These are phyloP conservation scores for Corynespora cassiicola DNA, from an alignment of 2,329 filamentous ascomycete species.

Conservation along the genomic window DNA sequence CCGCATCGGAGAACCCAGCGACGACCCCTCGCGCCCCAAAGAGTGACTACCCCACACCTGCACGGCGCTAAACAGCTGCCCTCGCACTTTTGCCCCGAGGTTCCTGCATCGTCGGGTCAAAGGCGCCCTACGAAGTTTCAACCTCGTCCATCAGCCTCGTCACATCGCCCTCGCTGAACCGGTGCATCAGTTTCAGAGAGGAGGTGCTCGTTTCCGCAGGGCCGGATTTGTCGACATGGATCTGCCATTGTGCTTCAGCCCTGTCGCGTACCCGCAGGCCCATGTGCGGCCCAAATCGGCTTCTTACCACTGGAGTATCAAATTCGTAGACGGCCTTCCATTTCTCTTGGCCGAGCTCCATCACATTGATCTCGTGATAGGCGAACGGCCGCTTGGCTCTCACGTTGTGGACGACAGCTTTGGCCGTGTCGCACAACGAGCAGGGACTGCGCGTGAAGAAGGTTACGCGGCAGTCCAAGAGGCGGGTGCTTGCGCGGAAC, in stretches of 20 bases:
- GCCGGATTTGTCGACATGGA: constrained; percentile 67
- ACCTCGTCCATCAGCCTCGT: constrained; percentile 70
- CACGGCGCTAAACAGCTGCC: constrained; percentile 5
- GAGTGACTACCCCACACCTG: constrained; percentile 15
- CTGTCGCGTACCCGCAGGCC: too few relatives aligned
- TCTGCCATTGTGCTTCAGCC: too few relatives aligned
- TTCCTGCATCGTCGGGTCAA: constrained; percentile 3
- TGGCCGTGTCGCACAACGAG: constrained; percentile 73
- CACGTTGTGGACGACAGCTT: constrained; percentile 70
- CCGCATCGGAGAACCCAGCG: too few relatives aligned
- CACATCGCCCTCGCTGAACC: constrained; percentile 72
- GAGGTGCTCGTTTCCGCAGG: constrained; percentile 59
- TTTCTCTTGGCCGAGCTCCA: constrained; percentile 64
- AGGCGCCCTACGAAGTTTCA: constrained; percentile 22
- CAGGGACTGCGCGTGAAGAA: constrained; percentile 77
- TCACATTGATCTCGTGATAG: constrained; percentile 73
- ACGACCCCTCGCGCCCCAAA: background rate
- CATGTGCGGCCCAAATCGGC: too few relatives aligned
- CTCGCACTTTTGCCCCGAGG: background rate
- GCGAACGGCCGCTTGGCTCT: constrained; percentile 72
- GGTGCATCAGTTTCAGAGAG: constrained; percentile 78
- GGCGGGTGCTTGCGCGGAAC: constrained; percentile 39
- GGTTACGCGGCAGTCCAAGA: constrained; percentile 65
- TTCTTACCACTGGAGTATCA: constrained; percentile 79
- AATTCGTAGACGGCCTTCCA: constrained; percentile 82